Evolutionary conservation across 108 stramenopile genomes (phyloP).

Genomic region (Pseudonitzschia multiseries): DNA sequence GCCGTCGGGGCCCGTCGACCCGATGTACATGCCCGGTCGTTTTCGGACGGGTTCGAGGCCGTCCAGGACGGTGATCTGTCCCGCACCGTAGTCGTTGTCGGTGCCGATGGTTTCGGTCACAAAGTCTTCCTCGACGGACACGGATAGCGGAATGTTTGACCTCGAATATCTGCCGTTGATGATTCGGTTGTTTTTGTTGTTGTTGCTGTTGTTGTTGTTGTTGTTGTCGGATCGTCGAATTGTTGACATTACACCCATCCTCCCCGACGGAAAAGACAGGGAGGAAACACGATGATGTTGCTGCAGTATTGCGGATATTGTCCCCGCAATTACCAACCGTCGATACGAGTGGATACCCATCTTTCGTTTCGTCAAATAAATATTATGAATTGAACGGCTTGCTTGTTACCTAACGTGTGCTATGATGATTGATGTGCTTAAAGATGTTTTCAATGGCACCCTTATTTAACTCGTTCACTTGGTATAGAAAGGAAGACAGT

Average conservation of each 20-base stretch:
- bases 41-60: slow-evolving; percentile 96
- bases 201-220: background rate
- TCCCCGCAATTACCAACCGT: background rate
- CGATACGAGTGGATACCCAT: background rate
- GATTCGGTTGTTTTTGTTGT: background rate
- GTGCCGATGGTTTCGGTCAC: background rate
- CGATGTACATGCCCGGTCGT: slow-evolving; percentile 96
- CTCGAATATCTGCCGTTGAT: background rate
- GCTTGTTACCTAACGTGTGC: too few relatives aligned
- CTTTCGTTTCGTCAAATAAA: background rate
- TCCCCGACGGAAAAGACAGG: background rate
- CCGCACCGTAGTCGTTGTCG: slow-evolving; percentile 68
- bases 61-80: slow-evolving; percentile 93
- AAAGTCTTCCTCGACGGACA: background rate
- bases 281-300: background rate
- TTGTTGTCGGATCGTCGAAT: background rate
- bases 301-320: background rate
- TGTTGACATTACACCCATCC: background rate
- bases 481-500: too few relatives aligned
- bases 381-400: too few relatives aligned
- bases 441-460: too few relatives aligned
- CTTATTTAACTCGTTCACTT: too few relatives aligned
- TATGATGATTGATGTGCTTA: too few relatives aligned
- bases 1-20: slow-evolving; percentile 90
- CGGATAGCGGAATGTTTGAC: background rate